Percentiles rank a stretch among this genome's conserved stretches.
phyloP scores from a whole-genome alignment of 2,329 filamentous ascomycete species.

The Venturia nashicola region DNA sequence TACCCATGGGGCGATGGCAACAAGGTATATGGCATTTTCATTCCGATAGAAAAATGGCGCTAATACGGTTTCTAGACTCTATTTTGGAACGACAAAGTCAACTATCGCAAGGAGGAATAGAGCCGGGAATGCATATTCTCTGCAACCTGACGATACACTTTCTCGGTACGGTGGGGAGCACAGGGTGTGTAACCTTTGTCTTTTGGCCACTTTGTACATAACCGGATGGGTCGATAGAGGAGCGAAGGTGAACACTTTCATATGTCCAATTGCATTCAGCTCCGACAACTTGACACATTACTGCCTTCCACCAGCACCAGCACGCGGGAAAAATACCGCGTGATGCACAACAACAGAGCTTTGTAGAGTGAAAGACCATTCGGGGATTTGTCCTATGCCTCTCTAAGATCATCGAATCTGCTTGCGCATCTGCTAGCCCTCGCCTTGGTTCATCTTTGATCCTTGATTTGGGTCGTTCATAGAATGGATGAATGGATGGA shows the following conservation, averaged over 20 bases:
- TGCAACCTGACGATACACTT: background rate
- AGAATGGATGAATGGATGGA: no score
- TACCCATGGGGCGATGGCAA: slow-evolving; percentile 91
- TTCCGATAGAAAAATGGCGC: background rate
- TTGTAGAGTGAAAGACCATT: no score
- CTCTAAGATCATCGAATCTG: no score
- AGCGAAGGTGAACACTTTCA: background rate
- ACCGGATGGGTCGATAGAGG: background rate
- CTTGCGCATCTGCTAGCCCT: no score
- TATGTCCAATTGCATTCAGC: background rate
- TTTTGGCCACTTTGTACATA: background rate
- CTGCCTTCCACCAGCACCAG: background rate
- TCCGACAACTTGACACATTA: no score
- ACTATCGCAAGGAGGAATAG: slow-evolving; percentile 94
- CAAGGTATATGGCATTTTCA: slow-evolving; percentile 48
- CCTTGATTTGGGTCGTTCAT: no score
- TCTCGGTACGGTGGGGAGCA: background rate
- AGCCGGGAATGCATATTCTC: background rate
- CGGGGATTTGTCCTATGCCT: no score
- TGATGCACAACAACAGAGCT: no score
- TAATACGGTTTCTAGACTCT: slow-evolving; percentile 25
- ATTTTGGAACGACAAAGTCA: slow-evolving; percentile 85
- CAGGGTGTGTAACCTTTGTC: background rate
- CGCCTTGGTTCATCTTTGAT: no score
- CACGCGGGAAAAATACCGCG: no score